Base-by-base conservation (phyloP, 352 stramenopile genomes). In the Plasmopara halstedii region DNA sequence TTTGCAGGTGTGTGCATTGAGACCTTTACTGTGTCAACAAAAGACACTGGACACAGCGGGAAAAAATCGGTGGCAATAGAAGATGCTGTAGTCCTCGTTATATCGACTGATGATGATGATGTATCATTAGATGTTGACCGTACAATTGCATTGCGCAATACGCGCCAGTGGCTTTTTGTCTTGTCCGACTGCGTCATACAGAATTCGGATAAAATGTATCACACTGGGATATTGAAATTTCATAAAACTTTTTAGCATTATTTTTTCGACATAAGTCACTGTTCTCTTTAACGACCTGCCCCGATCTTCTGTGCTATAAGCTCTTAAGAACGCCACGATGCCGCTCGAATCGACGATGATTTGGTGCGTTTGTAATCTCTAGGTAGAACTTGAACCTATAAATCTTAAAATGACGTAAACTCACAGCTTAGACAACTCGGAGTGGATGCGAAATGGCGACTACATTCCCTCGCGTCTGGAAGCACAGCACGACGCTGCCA, bases 401-500 rank as follows among this genome's bases (percentile, higher is more conserved):
- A n/a, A n/a, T n/a, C n/a, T n/a, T n/a, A n/a, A n/a, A n/a, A n/a
- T n/a, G n/a, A n/a, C n/a, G n/a, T n/a, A n/a, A n/a, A 25, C 4
- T 14, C 25, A 13, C 44, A 92, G 80, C 50, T 54, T 99, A 58
- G 95, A 99, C 70, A 98, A 96, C 64, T 98, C 92, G 53, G 93
- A 99, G 68, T 98, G 85, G 79, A 98, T 98, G 95, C 88, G 97
- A 34, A 99, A 99, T 72, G 96, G 96, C 33, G 97, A 99, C 72
- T 99, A 99, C 81, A 88, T 98, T 56, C 96, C 96, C 37, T 98
- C 94, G 42, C 91, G 97, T 43, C 74, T 99, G 42, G 95, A 99
- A 58, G 95, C 96, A 4, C 96, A 99, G 65, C 85, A 98, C 58
- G 97, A 99, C 70, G 96, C 96, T 5, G 95, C 95, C 23, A 99